Evolutionary conservation across 257 asterid species (phyloP), one percentile per base, ranked within the genome.

Genomic region (Solanum virginianum): DNA sequence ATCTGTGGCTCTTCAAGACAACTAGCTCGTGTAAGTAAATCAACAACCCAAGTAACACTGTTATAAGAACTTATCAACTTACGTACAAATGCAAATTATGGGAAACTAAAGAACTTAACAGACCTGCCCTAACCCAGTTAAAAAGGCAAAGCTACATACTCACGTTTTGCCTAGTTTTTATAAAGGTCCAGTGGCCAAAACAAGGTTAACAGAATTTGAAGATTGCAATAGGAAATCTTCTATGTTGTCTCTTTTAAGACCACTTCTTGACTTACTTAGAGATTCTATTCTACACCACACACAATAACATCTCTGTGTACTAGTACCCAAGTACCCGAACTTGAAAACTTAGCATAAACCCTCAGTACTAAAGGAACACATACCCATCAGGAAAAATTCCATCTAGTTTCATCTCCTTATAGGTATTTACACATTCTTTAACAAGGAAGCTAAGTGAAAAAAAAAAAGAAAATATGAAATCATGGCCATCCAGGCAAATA

Each of bases 11-110:
- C 88, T 59, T 90, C 89, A 80, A 90, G 88, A 82, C 85, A 88
- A 41, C 92, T 91, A 1, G 89, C 88, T 24, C 92, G 90, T 1
- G 91, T 87, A 26, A 90, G 91, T 70, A 86, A 89, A 88, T 90
- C 92, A 13, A 89, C 75, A 51, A 89, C 74, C 84, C 92, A 90
- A 66, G 87, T 85, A 83, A 45, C 87, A 10, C 26, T 26, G 26
- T 51, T 24, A 51, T 51, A 51, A 77, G 63, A 77, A 51, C 82
- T 49, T 75, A 0, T 4, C 62, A 49, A 14, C 14, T 24, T 75
- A 69, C 8, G 39, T 53, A 39, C 54, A 51, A 15, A 77, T 77
- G 63, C 63, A 77, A 51, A 51, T 24, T 9, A 77, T 63, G 51
- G 45, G 82, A 8, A 77, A 26, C 63, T 51, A 26, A 49, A 77